Conservation (phyloP, 1,284 basidiomycete species). For the Mycena sp. region DNA sequence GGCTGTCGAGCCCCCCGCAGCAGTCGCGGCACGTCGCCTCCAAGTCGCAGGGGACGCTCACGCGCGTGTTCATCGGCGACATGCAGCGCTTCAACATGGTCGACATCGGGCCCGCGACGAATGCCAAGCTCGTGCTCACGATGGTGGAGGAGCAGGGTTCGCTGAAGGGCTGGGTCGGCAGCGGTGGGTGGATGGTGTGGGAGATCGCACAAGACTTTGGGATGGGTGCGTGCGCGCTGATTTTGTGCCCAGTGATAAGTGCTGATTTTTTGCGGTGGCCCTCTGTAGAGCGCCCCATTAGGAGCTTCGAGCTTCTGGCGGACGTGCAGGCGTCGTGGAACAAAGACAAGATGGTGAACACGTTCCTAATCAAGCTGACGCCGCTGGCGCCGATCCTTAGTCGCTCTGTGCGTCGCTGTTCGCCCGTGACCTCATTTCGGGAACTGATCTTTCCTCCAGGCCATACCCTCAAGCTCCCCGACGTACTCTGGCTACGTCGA, state of each 20-base stretch:
- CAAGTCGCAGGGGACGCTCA: slow-evolving; percentile 51
- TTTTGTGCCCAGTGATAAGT: slow-evolving; percentile 11
- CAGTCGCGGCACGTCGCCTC: slow-evolving; percentile 9
- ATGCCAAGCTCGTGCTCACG: slow-evolving; percentile 71
- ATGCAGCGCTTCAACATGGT: slow-evolving; percentile 79
- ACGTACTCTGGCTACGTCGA: slow-evolving; percentile 80
- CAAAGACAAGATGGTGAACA: slow-evolving; percentile 78
- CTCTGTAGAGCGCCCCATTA: slow-evolving; percentile 80
- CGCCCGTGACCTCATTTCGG: slow-evolving; percentile 4
- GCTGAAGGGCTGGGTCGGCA: slow-evolving; percentile 63
- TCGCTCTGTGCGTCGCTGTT: slow-evolving; percentile 58
- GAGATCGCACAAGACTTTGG: slow-evolving; percentile 86
- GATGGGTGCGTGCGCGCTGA: slow-evolving; percentile 68
- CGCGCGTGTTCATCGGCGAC: slow-evolving; percentile 77
- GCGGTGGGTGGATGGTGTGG: slow-evolving; percentile 80
- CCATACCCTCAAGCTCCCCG: slow-evolving; percentile 77
- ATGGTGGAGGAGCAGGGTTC: slow-evolving; percentile 69
- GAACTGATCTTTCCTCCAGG: slow-evolving; percentile 48
- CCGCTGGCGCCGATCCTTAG: slow-evolving; percentile 65
- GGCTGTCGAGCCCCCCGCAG: slow-evolving; percentile 4
- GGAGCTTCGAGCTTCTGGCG: slow-evolving; percentile 81
- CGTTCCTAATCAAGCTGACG: slow-evolving; percentile 80
- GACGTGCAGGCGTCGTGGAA: slow-evolving; percentile 87
- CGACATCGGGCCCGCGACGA: slow-evolving; percentile 68
- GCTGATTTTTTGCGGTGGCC: slow-evolving; percentile 8